Evolutionary conservation across 805 yeast genomes (phyloP), one percentile per base, ranked within the genome.

Genomic region (Candida germanica): DNA sequence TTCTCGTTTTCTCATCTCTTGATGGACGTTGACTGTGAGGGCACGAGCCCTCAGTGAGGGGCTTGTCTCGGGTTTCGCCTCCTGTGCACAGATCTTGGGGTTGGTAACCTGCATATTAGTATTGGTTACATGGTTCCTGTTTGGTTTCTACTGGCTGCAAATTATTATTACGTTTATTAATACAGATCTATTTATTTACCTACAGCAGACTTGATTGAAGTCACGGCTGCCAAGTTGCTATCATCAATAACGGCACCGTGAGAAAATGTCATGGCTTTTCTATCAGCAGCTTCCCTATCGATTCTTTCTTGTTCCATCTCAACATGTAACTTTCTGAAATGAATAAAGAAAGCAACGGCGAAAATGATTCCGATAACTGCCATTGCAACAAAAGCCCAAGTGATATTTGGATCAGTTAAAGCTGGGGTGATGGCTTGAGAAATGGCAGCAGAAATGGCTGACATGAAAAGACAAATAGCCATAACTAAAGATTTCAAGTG

Each of bases 401-500:
- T 56, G 44, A 68, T 58, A 35, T 62, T 47, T 12, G 74, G 73
- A 44, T 68, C 73, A 15, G 40, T 49, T 51, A 66, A 53, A 3
- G 69, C 64, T 15, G 71, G 63, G 11, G 69, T 64, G 16, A 68
- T 46, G 14, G 70, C 71, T 43, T 62, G 56, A 12, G 68, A 60
- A 33, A 73, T 54, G 9, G 78, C 79, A 14, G 77, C 67, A 4
- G 77, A 60, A 40, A 73, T 35, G 3, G 79, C 75, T 29, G 68
- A 59, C 29, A 69, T 67, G 42, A 68, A 61, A 33, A 64, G 56
- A 53, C 61, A 62, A 31, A 64, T 46, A 13, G 79, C 73, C 61
- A 71, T 58, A 11, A 73, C 77, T 39, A 74, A 59, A 26, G 77
- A 72, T 48, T 69, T 69, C 73, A 74, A 66, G 26, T 64, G 58